Evolutionary conservation across 495 filamentous ascomycete species (phyloP).

Genomic region (Aspergillus campestris): DNA sequence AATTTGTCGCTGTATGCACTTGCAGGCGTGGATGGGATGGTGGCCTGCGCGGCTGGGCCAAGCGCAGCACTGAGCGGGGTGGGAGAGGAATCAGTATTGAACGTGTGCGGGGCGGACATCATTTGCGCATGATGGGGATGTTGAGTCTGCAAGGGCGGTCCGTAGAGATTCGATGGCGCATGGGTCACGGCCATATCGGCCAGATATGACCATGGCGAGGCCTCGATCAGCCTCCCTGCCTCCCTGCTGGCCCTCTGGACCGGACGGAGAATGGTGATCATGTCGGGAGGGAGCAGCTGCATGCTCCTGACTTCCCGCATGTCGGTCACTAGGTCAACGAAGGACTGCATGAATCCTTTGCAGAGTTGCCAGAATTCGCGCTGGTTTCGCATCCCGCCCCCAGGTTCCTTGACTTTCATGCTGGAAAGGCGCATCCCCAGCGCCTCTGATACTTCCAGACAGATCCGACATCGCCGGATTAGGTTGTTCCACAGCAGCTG

Average conservation of each 20-base stretch:
- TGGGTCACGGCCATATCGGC: constrained; percentile 29
- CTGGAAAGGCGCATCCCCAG: constrained; percentile 63
- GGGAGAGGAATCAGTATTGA: constrained; percentile 36
- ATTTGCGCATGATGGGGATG: constrained; percentile 29
- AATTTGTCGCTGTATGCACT: constrained; percentile 56
- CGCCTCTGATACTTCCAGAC: constrained; percentile 55
- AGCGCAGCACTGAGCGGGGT: constrained; percentile 79
- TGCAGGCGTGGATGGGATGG: constrained; percentile 70
- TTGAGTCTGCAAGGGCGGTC: constrained; percentile 28
- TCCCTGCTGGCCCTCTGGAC: constrained; percentile 71
- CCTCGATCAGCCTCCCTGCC: constrained; percentile 60
- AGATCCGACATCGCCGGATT: constrained; percentile 54
- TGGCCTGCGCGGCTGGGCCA: constrained; percentile 81
- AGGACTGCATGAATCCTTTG: constrained; percentile 67
- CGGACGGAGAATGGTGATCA: constrained; percentile 62
- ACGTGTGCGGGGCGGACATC: constrained; percentile 20
- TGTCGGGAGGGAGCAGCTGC: constrained; percentile 55
- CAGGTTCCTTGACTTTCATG: constrained; percentile 78
- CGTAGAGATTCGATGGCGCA: constrained; percentile 26
- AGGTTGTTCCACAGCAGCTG: constrained; percentile 61
- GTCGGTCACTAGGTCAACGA: constrained; percentile 61
- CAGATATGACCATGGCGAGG: constrained; percentile 65
- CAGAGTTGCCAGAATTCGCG: constrained; percentile 76
- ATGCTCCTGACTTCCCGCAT: constrained; percentile 61
- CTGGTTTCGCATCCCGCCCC: constrained; percentile 57